These are phyloP conservation scores for Pittosporum tobira DNA, from an alignment of 129 eudicot species.

Conservation along the genomic window DNA sequence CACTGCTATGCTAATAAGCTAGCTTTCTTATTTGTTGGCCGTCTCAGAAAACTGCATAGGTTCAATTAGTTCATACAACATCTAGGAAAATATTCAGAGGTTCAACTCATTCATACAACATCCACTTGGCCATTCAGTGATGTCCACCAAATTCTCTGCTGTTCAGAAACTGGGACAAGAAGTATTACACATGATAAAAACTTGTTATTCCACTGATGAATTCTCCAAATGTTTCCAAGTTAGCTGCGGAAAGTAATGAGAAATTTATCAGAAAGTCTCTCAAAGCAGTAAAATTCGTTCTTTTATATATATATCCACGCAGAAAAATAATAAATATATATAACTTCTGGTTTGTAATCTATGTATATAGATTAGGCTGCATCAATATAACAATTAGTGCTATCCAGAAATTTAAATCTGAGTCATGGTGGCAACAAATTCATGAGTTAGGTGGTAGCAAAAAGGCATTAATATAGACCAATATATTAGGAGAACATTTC, in stretches of 20 bases:
- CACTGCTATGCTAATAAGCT: background rate
- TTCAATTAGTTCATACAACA: background rate
- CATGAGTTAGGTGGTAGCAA: background rate
- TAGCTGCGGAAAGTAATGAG: constrained; percentile 5
- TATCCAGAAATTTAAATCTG: background rate
- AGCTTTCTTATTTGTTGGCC: background rate
- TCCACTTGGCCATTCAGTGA: background rate
- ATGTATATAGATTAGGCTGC: background rate
- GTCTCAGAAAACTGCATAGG: background rate
- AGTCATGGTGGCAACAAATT: background rate
- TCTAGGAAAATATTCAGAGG: no score
- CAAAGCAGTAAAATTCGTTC: background rate
- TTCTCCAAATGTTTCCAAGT: background rate
- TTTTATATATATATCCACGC: no score
- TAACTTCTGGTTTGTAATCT: no score
- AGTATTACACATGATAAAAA: background rate
- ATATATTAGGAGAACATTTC: background rate
- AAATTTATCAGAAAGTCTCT: background rate
- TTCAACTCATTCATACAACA: no score
- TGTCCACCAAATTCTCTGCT: constrained; percentile 1
- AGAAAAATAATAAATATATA: no score
- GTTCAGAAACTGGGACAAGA: background rate
- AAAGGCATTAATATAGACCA: background rate
- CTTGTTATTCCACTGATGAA: background rate
- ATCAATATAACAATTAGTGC: no score